Percentiles rank a stretch among this genome's conserved stretches.
phyloP scores from a whole-genome alignment of 257 asterid genomes.

The Knoxia roxburghii region DNA sequence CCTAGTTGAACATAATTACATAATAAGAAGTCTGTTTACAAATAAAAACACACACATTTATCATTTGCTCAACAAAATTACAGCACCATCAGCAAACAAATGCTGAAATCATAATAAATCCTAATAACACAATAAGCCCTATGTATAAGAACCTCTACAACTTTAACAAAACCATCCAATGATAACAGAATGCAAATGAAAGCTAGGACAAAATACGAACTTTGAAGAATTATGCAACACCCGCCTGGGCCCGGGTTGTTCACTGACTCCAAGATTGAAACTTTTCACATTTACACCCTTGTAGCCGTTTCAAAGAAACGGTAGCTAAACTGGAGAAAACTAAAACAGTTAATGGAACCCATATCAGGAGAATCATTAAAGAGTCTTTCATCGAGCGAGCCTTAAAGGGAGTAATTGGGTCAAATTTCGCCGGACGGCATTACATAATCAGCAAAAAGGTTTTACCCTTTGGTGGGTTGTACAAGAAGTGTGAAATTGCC shows the following conservation, averaged over 20 bases:
- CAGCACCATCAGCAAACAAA: neutral
- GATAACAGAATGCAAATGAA: no score
- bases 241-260: slow-evolving; percentile 47
- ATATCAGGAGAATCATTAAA: slow-evolving; percentile 15
- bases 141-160: neutral
- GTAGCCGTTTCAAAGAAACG: slow-evolving; percentile 21
- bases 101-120: neutral
- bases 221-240: slow-evolving; percentile 37
- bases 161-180: no score
- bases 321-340: slow-evolving; percentile 22
- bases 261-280: slow-evolving; percentile 17
- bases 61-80: neutral
- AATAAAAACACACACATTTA: neutral
- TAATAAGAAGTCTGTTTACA: neutral
- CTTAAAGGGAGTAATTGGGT: neutral
- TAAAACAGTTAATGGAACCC: slow-evolving; percentile 13
- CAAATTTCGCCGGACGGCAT: neutral
- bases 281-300: slow-evolving; percentile 20
- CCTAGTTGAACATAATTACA: slow-evolving; percentile 30
- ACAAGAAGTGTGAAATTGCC: neutral
- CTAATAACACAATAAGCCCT: neutral
- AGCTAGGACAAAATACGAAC: slow-evolving; percentile 39
- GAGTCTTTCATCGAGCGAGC: slow-evolving; percentile 34
- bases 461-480: neutral
- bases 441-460: slow-evolving; percentile 1